Evolutionary conservation across 129 eudicot species (phyloP), one percentile per base, ranked within the genome.

Genomic region (Escallonia rubra): DNA sequence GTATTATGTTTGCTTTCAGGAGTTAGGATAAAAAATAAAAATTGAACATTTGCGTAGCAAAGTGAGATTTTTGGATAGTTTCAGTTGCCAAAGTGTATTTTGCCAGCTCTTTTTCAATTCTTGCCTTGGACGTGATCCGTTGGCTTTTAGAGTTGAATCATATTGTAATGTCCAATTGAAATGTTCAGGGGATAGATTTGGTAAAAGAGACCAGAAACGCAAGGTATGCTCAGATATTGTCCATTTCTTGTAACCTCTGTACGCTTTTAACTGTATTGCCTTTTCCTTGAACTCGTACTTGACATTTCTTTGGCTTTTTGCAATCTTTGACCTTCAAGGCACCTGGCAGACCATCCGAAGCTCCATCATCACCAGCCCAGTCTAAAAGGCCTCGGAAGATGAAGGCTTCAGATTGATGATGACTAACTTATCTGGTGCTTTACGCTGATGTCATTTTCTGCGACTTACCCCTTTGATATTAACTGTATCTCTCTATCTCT

Each of bases 331-430:
- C 71, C 69, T 50, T 79, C 8, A 74, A 88, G 98, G 94, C 75
- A 9, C 91, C 94, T 15, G 96, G 94, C 74, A 86, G 95, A 78
- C 57, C 61, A 59, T 58, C 82, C 14, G 98, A 88, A 42, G 89
- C 95, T 63, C 90, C 98, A 51, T 86, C 98, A 41, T 91, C 98
- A 44, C 96, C 98, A 14, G 89, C 96, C 53, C 88, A 84, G 78
- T 84, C 95, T 62, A 79, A 91, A 74, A 85, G 98, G 80, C 94
- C 98, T 48, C 84, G 98, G 12, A 91, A 91, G 80, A 73, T 78
- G 56, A 85, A 90, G 83, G 75, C 83, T 68, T 79, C 93, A 61
- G 97, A 90, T 72, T 79, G 80, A 72, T 81, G 70, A 81, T 43
- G 1, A 23, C 34, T 23, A 23, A 23, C 34, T 23, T 23, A 23